Evolutionary conservation across 768 basidiomycete species (phyloP).

Genomic region (Dendrothele bispora): DNA sequence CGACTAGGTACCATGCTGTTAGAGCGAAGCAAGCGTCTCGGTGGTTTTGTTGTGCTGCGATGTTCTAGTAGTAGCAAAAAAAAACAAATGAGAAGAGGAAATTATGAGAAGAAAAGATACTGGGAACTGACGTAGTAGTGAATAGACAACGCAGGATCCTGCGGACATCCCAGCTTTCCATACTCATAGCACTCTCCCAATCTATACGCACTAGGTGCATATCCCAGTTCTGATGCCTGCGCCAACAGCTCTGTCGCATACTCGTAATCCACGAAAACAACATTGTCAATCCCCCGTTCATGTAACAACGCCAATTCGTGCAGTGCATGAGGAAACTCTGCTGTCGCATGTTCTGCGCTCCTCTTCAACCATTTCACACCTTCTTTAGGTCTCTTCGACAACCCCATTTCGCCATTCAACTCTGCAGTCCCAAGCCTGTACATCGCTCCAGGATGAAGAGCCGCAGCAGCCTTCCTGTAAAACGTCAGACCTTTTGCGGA

Average conservation of each 20-base stretch:
- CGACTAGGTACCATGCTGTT: conserved; percentile 99
- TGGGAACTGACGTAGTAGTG: conserved; percentile 98
- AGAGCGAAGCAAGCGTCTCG: conserved; percentile 97
- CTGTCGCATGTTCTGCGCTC: conserved; percentile 90
- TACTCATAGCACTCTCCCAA: conserved; percentile 99
- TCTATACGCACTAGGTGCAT: conserved; percentile 93
- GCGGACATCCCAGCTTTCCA: conserved; percentile 97
- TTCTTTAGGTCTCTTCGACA: conserved; percentile 86
- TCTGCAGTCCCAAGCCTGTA: conserved; percentile 96
- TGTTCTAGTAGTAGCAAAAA: conserved; percentile 63
- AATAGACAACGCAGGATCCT: conserved; percentile 94
- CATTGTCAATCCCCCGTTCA: conserved; percentile 97
- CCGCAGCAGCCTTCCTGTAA: conserved; percentile 91
- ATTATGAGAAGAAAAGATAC: conserved; percentile 19
- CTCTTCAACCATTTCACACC: conserved; percentile 99
- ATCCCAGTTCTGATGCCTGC: conserved; percentile 93
- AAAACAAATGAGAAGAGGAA: conserved; percentile 8
- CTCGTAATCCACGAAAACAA: conserved; percentile 94
- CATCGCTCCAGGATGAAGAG: conserved; percentile 92
- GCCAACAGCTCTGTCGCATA: conserved; percentile 94
- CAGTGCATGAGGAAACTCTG: conserved; percentile 94
- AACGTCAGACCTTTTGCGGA: conserved; percentile 89
- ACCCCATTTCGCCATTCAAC: conserved; percentile 90
- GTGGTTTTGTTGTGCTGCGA: conserved; percentile 96
- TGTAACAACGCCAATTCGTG: conserved; percentile 94